These are phyloP conservation scores for Gamarada debralockiae DNA, from an alignment of 495 filamentous ascomycete genomes.

Conservation along the genomic window DNA sequence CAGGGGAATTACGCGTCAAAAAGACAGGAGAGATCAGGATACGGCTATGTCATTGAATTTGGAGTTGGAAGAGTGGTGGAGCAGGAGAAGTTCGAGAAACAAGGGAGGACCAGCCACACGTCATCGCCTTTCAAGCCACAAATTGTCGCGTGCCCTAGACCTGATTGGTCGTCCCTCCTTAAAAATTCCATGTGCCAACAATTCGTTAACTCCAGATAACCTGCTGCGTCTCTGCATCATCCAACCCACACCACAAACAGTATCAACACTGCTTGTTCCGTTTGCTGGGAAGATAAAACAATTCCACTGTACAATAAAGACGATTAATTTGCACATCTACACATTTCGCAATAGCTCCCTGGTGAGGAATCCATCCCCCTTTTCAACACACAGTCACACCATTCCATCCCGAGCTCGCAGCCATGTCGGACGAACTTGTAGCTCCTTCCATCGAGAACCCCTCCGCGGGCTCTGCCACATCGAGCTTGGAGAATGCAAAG, in stretches of 20 bases:
- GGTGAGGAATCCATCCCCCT: neutral
- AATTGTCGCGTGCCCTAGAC: slow-evolving; percentile 11
- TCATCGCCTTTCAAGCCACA: neutral
- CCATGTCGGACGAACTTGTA: slow-evolving; percentile 18
- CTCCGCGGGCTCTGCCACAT: neutral
- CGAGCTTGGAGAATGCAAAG: slow-evolving; percentile 24
- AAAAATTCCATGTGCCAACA: slow-evolving; percentile 16
- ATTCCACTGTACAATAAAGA: too few species aligned
- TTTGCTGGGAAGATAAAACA: too few species aligned
- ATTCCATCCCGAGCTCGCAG: neutral
- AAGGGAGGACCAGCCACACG: neutral
- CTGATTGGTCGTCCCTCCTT: slow-evolving; percentile 9
- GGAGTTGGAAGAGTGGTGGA: too few species aligned
- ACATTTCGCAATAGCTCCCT: neutral
- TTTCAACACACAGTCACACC: neutral
- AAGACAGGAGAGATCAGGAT: too few species aligned
- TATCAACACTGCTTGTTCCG: too few species aligned
- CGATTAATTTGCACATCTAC: too few species aligned
- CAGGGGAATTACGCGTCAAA: too few species aligned
- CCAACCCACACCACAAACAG: too few species aligned
- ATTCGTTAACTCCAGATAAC: neutral
- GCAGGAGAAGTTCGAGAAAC: too few species aligned
- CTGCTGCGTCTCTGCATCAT: too few species aligned
- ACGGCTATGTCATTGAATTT: too few species aligned
- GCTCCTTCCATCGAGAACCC: slow-evolving; percentile 23